Base-by-base conservation (phyloP, 331 rosid species). In the Stylosanthes scabra region DNA sequence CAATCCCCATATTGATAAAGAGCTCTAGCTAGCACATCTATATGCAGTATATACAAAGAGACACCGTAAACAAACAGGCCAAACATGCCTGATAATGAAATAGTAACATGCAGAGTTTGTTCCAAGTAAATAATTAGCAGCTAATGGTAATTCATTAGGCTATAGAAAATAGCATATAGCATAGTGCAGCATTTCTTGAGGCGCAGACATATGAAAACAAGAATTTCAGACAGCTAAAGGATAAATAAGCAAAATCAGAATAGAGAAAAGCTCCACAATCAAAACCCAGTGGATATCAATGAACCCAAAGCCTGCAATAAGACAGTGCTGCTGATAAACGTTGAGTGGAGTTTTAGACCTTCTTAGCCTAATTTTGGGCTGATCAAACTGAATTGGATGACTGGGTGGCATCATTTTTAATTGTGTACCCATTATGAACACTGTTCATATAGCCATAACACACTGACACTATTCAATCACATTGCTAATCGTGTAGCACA, bases 11-110 rank as follows among this genome's bases (percentile, higher is more conserved):
- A 41, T 31, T 31, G 37, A 55, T 62, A 70, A 55, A 68, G 69
- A 28, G 34, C 47, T 57, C 46, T 57, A 49, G 66, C 56, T 42
- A 41, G 56, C 55, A 28, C 15, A 34, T 59, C 47, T 12, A 63
- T 42, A 67, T 62, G 72, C 39, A 14, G 52, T 76, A 72, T 45
- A 20, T 47, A 52, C 62, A n/a, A n/a, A n/a, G n/a, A 71, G 59
- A 31, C 9, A 31, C 39, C 66, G 11, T 41, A 60, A 71, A 31
- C 61, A 76, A 42, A 51, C 71, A 76, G 37, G 76, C 12, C 13
- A 5, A 51, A 76, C 61, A 52, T 9, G 9, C 42, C 16, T 55
- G 29, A 14, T 41, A 52, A 40, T 8, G 52, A 41, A 31, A 40
- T 37, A 45, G 13, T 29, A 34, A 42, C 4, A 47, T 25, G 14